Evolutionary conservation across 768 basidiomycete species (phyloP), one percentile per base, ranked within the genome.

Genomic region (Tulasnella sp.): DNA sequence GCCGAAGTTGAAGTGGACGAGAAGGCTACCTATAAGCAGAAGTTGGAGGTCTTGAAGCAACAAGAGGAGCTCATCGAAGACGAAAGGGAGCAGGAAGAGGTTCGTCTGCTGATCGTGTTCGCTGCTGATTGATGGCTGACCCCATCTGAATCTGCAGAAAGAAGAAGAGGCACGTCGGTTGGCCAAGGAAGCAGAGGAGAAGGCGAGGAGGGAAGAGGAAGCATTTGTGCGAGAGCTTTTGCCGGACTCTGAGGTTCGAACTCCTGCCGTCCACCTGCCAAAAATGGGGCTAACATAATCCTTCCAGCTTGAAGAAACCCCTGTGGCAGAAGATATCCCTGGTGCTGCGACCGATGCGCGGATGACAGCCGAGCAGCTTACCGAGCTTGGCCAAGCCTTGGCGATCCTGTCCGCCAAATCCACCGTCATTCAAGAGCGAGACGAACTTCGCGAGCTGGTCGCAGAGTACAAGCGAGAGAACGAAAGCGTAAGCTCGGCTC

Each of bases 11-110:
- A 96, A 84, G 97, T 99, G 32, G 94, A 96, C 81, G 96, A 97
- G 55, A 92, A 92, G 73, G 95, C 95, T 29, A 94, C 91, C 82
- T 98, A 98, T 89, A 97, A 98, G 87, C 94, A 99, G 87, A 98
- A 97, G 85, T 89, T 99, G 77, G 98, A 99, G 80, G 97, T 99
- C 35, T 86, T 99, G 83, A 95, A 98, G 82, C 94, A 99, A 82
- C 98, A 99, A 84, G 94, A 99, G 83, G 98, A 99, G 84, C 94
- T 99, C 79, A 99, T 99, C 83, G 96, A 99, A 83, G 98, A 99
- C 84, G 98, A 99, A 85, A 91, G 96, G 80, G 98, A 98, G 83
- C 98, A 99, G 84, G 98, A 99, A 80, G 92, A 96, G 84, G 85
- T 84, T 44, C 69, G 83, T 78, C 23, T 61, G 70, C 39, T 11